phyloP scores from a whole-genome alignment of 768 basidiomycete genomes.

The Trametes cingulata region DNA sequence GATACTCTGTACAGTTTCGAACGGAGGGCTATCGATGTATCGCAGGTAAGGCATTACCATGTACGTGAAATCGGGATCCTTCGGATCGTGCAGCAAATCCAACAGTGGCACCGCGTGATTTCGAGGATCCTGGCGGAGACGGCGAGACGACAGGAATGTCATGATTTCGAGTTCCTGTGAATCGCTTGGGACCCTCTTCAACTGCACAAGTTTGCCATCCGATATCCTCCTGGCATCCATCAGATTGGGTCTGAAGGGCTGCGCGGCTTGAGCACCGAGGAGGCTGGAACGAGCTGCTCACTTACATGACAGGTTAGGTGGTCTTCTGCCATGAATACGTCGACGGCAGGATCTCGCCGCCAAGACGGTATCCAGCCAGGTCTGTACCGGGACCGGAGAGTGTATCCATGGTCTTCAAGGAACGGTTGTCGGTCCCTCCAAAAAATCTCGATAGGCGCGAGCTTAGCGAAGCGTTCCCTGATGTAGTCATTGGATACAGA shows the following conservation, averaged over 20 bases:
- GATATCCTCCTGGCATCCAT: constrained; percentile 25
- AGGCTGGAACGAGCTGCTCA: neutral
- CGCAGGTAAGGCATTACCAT: constrained; percentile 29
- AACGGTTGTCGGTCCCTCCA: neutral
- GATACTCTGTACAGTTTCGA: constrained; percentile 20
- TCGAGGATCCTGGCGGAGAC: constrained; percentile 13
- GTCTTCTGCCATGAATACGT: neutral
- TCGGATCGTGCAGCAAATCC: constrained; percentile 13
- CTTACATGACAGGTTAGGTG: neutral
- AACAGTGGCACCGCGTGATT: constrained; percentile 24
- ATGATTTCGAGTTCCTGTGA: constrained; percentile 13
- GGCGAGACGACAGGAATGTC: constrained; percentile 5
- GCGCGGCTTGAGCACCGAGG: too few species aligned
- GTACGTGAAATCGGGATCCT: neutral
- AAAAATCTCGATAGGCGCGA: neutral
- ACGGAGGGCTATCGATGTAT: constrained; percentile 15
- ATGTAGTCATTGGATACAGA: too few species aligned
- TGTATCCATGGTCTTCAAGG: constrained; percentile 20
- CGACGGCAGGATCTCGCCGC: neutral
- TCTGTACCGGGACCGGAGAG: constrained; percentile 23
- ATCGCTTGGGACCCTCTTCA: constrained; percentile 13
- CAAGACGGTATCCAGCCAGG: constrained; percentile 18
- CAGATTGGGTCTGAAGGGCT: neutral
- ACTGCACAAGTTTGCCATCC: constrained; percentile 17
- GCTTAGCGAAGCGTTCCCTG: too few species aligned